Evolutionary conservation across 2,329 filamentous ascomycete genomes (phyloP).

Genomic region (Fusarium odoratissimum): DNA sequence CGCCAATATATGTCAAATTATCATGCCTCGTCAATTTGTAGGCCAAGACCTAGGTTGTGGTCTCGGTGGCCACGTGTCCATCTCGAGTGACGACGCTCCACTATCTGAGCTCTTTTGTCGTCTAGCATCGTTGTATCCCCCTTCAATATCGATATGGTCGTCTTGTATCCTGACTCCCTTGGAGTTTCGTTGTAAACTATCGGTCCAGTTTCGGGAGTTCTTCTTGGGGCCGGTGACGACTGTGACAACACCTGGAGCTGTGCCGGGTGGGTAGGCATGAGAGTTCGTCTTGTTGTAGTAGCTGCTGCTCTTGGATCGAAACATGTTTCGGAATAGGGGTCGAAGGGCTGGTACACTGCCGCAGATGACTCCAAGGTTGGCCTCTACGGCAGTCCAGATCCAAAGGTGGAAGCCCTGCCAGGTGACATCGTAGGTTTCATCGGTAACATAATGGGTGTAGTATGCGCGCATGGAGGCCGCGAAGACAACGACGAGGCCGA

Average conservation of each 20-base stretch:
- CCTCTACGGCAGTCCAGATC: conserved; percentile 57
- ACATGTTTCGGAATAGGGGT: conserved; percentile 42
- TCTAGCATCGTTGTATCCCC: conserved; percentile 19
- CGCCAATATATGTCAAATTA: conserved; percentile 22
- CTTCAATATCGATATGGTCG: conserved; percentile 41
- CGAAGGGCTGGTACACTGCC: conserved; percentile 53
- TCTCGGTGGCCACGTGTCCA: conserved; percentile 38
- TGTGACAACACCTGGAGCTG: conserved; percentile 30
- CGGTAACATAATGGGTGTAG: conserved; percentile 51
- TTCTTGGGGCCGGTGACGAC: conserved; percentile 26
- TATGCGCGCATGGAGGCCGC: conserved; percentile 53
- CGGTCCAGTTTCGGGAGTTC: conserved; percentile 31
- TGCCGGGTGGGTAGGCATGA: conserved; percentile 32
- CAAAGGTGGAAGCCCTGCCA: conserved; percentile 56
- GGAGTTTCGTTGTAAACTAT: conserved; percentile 34
- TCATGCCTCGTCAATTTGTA: conserved; percentile 3
- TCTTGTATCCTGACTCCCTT: conserved; percentile 42
- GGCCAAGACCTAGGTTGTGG: conserved; percentile 40
- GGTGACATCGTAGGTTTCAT: conserved; percentile 54
- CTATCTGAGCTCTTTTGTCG: conserved; percentile 36
- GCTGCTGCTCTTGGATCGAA: conserved; percentile 41
- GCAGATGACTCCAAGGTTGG: conserved; percentile 56
- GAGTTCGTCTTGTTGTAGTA: conserved; percentile 41
- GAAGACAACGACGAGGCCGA: conserved; percentile 53
- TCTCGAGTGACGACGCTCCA: conserved; percentile 37